Evolutionary conservation across 176 grass and related monocot species (phyloP), one percentile per base, ranked within the genome.

Genomic region (Avena eriantha): DNA sequence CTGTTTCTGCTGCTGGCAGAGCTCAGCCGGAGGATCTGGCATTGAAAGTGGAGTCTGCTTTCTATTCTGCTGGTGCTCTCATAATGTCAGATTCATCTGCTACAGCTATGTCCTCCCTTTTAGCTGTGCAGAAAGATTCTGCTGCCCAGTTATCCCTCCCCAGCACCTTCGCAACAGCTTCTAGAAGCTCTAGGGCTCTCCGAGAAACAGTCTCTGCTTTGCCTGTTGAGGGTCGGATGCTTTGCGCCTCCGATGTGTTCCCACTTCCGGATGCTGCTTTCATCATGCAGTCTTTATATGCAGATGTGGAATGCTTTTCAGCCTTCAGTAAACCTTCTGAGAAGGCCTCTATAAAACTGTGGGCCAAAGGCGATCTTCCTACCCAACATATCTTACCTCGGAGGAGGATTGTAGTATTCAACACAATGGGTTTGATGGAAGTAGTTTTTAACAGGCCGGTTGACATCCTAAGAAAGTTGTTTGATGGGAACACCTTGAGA

Each of bases 111-210:
- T 96, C 93, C 65, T 95, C 96, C 75, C 90, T 98, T 71, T 87
- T 96, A 78, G 90, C 93, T 70, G 93, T 98, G 87, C 94, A 94
- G 87, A 94, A 86, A 83, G 96, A 98, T 98, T 96, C 93, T 78
- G 94, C 93, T 76, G 77, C 91, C 24, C 96, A 95, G 56, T 78
- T 84, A 91, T 87, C 92, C 82, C 65, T 91, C 84, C 81, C 96
- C 36, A 89, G 84, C 79, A 92, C 90, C 34, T 92, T 91, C n/a
- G 93, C 92, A 76, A 88, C 87, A 63, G 41, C 88, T 87, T 81
- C 92, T 72, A 98, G 96, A 94, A 92, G 87, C 75, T 90, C 90
- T 73, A 87, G 88, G 64, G 91, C 90, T 46, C 91, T 98, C 59
- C 76, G 93, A 46, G 96, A 98, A 89, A 85, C 93, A 60, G 96